phyloP scores from a whole-genome alignment of 257 asterid species.

The Ocimum tenuiflorum region DNA sequence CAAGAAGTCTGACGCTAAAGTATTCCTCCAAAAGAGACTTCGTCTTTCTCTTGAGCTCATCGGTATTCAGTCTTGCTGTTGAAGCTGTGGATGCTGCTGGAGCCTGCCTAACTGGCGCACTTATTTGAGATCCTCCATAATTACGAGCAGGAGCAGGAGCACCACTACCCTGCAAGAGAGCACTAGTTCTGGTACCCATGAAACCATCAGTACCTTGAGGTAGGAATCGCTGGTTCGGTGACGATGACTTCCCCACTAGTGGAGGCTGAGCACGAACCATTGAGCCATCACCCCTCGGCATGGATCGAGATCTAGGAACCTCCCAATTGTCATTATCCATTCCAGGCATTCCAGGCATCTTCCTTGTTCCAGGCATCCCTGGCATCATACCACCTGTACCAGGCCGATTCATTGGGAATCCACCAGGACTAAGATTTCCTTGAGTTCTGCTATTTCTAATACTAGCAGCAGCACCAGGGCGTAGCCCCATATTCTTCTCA shows the following conservation, averaged over 20 bases:
- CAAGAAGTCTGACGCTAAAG: slow-evolving; percentile 51
- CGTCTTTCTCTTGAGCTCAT: slow-evolving; percentile 58
- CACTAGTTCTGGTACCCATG: slow-evolving; percentile 53
- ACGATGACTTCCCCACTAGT: slow-evolving; percentile 44
- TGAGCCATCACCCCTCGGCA: slow-evolving; percentile 69
- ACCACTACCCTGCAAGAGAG: slow-evolving; percentile 66
- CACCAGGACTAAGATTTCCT: slow-evolving; percentile 57
- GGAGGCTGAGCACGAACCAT: slow-evolving; percentile 42
- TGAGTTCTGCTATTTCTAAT: slow-evolving; percentile 61
- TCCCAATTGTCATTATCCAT: slow-evolving; percentile 77
- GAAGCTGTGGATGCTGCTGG: slow-evolving; percentile 22
- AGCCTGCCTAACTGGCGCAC: slow-evolving; percentile 29
- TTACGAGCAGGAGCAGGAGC: slow-evolving; percentile 33
- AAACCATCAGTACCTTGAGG: slow-evolving; percentile 69
- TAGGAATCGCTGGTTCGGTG: slow-evolving; percentile 43
- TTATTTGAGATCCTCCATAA: slow-evolving; percentile 37
- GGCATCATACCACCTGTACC: slow-evolving; percentile 98
- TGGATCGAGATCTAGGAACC: slow-evolving; percentile 63
- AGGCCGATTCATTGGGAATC: slow-evolving; percentile 65
- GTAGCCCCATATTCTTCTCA: slow-evolving; percentile 83
- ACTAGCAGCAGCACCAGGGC: slow-evolving; percentile 90
- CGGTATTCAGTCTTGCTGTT: slow-evolving; percentile 25
- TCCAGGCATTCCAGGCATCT: slow-evolving; percentile 82
- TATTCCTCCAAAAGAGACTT: slow-evolving; percentile 68
- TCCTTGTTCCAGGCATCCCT: slow-evolving; percentile 90